phyloP scores from a whole-genome alignment of 768 basidiomycete genomes.

The Cubamyces lactineus region DNA sequence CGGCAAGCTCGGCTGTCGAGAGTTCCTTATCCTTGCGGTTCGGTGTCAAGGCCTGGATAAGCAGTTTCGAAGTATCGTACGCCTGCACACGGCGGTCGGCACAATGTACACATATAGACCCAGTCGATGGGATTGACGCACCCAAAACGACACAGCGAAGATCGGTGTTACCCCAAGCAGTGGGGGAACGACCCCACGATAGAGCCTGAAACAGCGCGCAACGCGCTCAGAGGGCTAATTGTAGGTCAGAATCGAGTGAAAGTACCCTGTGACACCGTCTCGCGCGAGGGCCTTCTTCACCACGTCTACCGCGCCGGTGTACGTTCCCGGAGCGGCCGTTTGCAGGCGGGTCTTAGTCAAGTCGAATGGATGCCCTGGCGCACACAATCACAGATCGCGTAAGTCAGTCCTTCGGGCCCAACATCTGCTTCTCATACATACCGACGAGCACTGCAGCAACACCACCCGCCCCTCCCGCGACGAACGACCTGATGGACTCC shows the following conservation, averaged over 20 bases:
- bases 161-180: constrained; percentile 95
- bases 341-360: constrained; percentile 95
- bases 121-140: constrained; percentile 44
- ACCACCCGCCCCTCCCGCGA: constrained; percentile 94
- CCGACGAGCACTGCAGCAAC: constrained; percentile 87
- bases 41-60: constrained; percentile 83
- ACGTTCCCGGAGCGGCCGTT: constrained; percentile 85
- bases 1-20: constrained; percentile 78
- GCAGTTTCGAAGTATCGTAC: constrained; percentile 89
- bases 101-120: constrained; percentile 75
- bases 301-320: constrained; percentile 92
- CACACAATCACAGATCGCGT: not conserved
- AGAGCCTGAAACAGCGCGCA: constrained; percentile 56
- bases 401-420: not conserved
- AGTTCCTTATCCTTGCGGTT: constrained; percentile 65
- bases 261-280: constrained; percentile 86
- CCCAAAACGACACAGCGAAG: constrained; percentile 98
- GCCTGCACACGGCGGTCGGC: constrained; percentile 53
- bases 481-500: constrained; percentile 76
- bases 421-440: constrained; percentile 42
- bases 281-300: constrained; percentile 88
- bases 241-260: not conserved
- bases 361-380: constrained; percentile 93
- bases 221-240: not conserved
- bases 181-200: constrained; percentile 93